These are phyloP conservation scores for Eucalyptus tenuipes DNA, from an alignment of 345 rosid species.

Conservation along the genomic window DNA sequence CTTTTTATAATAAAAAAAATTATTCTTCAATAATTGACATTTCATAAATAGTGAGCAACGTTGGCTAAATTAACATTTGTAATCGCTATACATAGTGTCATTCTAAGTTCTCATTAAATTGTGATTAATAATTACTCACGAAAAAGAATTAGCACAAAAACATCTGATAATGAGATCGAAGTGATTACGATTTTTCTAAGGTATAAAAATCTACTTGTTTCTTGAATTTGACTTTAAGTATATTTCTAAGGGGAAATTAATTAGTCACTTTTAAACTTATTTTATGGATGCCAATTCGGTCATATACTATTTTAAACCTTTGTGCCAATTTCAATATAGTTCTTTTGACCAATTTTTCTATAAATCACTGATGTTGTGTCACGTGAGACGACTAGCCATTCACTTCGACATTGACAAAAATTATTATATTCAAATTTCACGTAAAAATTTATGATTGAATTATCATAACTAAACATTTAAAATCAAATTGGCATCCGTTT, in stretches of 20 bases:
- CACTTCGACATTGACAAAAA: no score
- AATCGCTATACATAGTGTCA: not conserved
- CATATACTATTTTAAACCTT: not conserved
- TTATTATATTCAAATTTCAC: not conserved
- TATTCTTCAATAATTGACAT: not conserved
- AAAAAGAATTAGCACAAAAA: not conserved
- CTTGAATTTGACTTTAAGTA: not conserved
- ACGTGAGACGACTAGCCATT: rapidly evolving
- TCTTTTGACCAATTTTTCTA: not conserved
- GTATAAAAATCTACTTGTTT: not conserved
- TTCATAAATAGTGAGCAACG: not conserved
- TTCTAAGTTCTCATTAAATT: not conserved
- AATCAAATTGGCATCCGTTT: not conserved
- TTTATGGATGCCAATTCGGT: rapidly evolving
- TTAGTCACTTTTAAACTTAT: not conserved
- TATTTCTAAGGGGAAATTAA: not conserved
- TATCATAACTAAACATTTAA: not conserved
- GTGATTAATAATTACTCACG: not conserved
- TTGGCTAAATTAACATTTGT: not conserved
- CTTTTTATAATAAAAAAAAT: not conserved
- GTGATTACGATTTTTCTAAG: not conserved
- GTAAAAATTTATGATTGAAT: rapidly evolving
- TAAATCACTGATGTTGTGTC: no score
- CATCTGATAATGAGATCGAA: not conserved
- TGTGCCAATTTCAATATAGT: not conserved